phyloP scores from a whole-genome alignment of 2,329 filamentous ascomycete genomes.

The Talaromyces pinophilus region DNA sequence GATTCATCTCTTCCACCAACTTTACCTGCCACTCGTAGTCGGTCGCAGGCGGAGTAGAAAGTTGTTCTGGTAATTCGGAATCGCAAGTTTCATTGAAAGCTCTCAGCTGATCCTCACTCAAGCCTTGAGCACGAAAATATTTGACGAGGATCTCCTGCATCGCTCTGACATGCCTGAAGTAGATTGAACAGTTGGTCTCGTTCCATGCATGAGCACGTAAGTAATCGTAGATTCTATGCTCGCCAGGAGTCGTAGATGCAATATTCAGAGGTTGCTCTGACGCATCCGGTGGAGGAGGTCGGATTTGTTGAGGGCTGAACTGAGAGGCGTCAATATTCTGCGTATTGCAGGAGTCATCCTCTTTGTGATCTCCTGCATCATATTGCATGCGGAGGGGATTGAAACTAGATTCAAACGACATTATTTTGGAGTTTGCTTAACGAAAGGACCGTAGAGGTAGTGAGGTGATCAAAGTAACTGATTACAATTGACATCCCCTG shows the following conservation, averaged over 20 bases:
- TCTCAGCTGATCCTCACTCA: not conserved
- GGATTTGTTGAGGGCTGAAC: not conserved
- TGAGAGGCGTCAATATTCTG: not conserved
- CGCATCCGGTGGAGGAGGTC: not conserved
- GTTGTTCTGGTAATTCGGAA: conserved; percentile 4
- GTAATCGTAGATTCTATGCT: conserved; percentile 11
- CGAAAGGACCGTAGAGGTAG: not conserved
- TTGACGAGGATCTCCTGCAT: not conserved
- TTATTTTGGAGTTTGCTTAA: not conserved
- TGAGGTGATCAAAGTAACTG: not conserved
- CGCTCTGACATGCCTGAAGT: not conserved
- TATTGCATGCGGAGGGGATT: not conserved
- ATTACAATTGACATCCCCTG: not conserved
- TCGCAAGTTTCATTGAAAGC: conserved; percentile 7
- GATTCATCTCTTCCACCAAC: conserved; percentile 9
- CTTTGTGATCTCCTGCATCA: not conserved
- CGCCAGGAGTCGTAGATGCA: not conserved
- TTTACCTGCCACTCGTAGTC: conserved; percentile 11
- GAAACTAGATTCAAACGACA: not conserved
- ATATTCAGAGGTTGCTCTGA: not conserved
- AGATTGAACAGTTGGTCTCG: not conserved
- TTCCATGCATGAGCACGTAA: conserved; percentile 4
- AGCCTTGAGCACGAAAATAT: conserved; percentile 3
- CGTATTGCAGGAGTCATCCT: not conserved
- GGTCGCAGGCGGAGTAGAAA: not conserved